Conservation (phyloP, 1,284 basidiomycete genomes). For the Ganoderma multipileum region DNA sequence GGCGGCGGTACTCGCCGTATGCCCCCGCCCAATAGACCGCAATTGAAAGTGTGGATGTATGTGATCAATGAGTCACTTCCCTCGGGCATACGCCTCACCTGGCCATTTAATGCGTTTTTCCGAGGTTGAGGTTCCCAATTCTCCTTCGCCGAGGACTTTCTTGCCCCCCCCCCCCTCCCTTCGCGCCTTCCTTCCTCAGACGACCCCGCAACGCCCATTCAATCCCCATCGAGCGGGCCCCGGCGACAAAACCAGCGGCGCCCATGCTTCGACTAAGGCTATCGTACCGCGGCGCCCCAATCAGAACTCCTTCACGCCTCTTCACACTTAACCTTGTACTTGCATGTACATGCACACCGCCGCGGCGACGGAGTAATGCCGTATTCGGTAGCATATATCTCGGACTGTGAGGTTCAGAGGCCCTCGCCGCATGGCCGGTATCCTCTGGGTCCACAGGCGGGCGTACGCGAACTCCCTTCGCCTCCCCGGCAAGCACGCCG, state of each 20-base stretch:
- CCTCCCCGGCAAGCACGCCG: too few relatives aligned
- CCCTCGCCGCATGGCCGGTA: too few relatives aligned
- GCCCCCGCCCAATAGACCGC: not conserved
- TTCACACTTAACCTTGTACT: not conserved
- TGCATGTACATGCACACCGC: not conserved
- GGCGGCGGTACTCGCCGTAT: not conserved
- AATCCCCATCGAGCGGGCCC: not conserved
- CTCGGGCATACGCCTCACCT: not conserved
- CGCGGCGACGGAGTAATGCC: too few relatives aligned
- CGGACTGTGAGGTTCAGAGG: too few relatives aligned
- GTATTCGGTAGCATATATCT: slow-evolving; percentile 3
- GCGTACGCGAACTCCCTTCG: too few relatives aligned
- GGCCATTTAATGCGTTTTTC: slow-evolving; percentile 2
- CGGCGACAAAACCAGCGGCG: not conserved
- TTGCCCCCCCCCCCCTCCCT: not conserved
- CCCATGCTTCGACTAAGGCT: too few relatives aligned
- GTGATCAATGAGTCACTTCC: not conserved
- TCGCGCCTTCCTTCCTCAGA: not conserved
- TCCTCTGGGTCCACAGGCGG: too few relatives aligned
- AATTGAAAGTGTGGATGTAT: not conserved
- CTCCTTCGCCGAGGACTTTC: not conserved
- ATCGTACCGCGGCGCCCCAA: not conserved
- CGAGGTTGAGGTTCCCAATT: not conserved
- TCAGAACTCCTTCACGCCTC: not conserved
- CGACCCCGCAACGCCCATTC: not conserved